Evolutionary conservation across 345 rosid genomes (phyloP), one percentile per base, ranked within the genome.

Genomic region (Orychophragmus violaceus): DNA sequence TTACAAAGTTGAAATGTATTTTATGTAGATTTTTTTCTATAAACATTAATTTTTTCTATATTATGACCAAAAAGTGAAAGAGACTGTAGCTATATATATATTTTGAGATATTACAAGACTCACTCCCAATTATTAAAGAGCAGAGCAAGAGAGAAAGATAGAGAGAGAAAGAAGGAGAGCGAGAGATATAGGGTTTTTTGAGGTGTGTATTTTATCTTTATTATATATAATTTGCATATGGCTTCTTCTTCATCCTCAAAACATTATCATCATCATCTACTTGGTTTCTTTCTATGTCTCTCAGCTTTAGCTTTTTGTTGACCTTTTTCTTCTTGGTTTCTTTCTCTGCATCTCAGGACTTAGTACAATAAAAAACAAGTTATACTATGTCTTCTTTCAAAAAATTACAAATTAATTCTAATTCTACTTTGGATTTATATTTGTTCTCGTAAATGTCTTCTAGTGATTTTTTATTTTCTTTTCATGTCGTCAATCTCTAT

Each of bases 251-350:
- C 77, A 18, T 56, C 70, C 14, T 64, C 59, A 24, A 41, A 51
- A 50, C 33, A 70, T 30, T 60, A 70, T 70, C 75, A 63, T 72
- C 70, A 54, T 41, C 73, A 61, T 54, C 64, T 61, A 24, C 51
- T 74, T 66, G 77, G 66, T 65, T 67, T 74, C 64, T 59, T 74
- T 36, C 68, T 60, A 17, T 52, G 63, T 60, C 63, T 54, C 72
- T 52, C 57, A 66, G 62, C 45, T 61, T 66, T 66, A 41, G 56
- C 72, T 62, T 65, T 74, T 29, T 67, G 27, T 74, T 74, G 73
- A 74, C 77, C 73, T 54, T 45, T 74, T 61, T 67, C 77, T 67
- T 67, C 73, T 74, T 74, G 77, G 69, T 60, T 74, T 67, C 63
- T 60, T 67, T 59, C 68, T 74, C 73, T 66, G 66, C 44, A 74